Conservation (phyloP, 179 eudicot genomes). For the Camellia oleifera region DNA sequence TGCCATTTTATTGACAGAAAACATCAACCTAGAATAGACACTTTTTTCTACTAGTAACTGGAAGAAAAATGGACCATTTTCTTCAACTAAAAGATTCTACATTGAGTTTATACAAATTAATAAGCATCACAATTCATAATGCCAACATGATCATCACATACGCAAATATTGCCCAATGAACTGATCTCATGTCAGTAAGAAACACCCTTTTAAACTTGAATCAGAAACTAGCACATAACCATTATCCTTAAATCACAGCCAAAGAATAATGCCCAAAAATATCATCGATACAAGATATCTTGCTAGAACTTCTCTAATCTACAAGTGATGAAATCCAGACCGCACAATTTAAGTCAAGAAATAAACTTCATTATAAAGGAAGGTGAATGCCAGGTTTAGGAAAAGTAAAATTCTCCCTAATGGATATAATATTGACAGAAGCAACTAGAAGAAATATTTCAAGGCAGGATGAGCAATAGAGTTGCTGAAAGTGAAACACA, state of each 20-base stretch:
- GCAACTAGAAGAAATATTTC: neutral
- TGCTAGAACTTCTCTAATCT: too few species aligned
- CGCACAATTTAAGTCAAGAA: too few species aligned
- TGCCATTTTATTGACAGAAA: neutral
- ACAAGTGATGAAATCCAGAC: too few species aligned
- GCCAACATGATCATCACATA: neutral
- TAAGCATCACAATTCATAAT: too few species aligned
- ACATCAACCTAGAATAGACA: too few species aligned
- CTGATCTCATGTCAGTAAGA: neutral
- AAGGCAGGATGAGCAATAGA: neutral
- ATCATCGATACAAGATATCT: too few species aligned
- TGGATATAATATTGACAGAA: neutral
- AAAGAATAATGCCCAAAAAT: too few species aligned
- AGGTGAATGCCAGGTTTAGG: neutral
- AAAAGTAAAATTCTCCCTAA: constrained; percentile 7
- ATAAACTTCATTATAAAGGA: too few species aligned
- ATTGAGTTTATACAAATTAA: neutral
- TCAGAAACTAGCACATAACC: too few species aligned
- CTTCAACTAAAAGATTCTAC: constrained; percentile 6
- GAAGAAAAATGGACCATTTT: neutral
- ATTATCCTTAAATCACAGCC: too few species aligned
- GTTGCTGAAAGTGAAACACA: neutral
- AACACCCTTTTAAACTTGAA: too few species aligned
- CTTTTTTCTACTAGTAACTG: too few species aligned
- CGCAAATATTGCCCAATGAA: neutral